A percentile compares a stretch with the other conserved stretches of the same genome.
Evolutionary conservation across 192 early-diverging fungal species (phyloP).

Genomic region (Spizellomyces punctatus): DNA sequence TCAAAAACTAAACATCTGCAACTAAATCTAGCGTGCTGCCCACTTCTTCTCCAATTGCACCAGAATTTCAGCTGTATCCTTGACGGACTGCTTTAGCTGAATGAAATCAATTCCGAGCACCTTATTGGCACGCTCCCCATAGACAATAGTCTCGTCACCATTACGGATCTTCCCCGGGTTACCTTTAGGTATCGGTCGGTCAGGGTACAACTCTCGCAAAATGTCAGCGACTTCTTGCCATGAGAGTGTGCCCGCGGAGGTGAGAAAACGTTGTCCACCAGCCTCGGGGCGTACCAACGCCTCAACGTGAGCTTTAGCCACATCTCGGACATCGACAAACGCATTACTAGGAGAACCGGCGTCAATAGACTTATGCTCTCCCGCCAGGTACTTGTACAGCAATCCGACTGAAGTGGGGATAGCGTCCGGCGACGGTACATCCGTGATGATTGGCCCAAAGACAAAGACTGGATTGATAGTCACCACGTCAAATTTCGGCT

Average conservation of each 20-base stretch:
- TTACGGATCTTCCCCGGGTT: background rate
- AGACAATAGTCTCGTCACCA: background rate
- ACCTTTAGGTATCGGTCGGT: background rate
- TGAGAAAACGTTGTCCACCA: constrained; percentile 1
- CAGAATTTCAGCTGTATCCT: background rate
- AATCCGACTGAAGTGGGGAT: background rate
- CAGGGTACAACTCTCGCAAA: background rate
- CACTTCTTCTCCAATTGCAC: background rate
- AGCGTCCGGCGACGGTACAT: no score
- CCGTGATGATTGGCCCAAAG: no score
- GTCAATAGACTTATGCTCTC: background rate
- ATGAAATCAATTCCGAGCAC: constrained; percentile 2
- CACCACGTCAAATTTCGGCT: no score
- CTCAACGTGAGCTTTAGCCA: constrained; percentile 5
- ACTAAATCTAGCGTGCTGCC: background rate
- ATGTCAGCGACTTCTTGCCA: background rate
- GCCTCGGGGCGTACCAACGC: constrained; percentile 7
- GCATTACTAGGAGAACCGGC: background rate
- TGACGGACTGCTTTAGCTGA: background rate
- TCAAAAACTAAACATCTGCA: no score
- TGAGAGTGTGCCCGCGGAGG: background rate
- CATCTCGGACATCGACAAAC: constrained; percentile 13
- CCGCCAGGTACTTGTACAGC: background rate
- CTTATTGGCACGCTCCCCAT: background rate
- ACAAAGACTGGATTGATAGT: no score